Base-by-base conservation (phyloP, 768 basidiomycete genomes). In the Rhizopogon rudus region DNA sequence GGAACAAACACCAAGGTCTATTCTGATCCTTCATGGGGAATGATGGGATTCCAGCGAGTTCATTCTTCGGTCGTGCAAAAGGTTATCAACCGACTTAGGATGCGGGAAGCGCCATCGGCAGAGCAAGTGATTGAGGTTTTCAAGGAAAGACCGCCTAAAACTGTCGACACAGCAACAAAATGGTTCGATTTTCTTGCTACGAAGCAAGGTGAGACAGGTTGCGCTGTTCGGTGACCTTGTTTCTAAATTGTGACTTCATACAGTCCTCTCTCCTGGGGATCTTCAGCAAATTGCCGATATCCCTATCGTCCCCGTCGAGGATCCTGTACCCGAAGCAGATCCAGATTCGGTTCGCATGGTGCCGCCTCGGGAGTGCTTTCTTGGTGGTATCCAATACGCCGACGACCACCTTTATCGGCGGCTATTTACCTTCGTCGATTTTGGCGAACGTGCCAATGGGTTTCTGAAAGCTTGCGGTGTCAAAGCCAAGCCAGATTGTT, bases 391-490 rank as follows among this genome's bases (percentile, higher is more conserved):
- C 17, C 46, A 76, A 39, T 9, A 3, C 13, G 46, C 43, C 9
- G 73, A 76, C 20, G 73, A 75, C 9, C 75, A 79, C n/a, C 81
- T 90, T 35, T 85, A 88, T 65, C 83, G 84, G 1, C 83, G 85
- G 55, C 73, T 94, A 2, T 94, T 96, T 67, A 77, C 80, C 14
- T 95, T 91, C 61, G 82, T 97, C 44, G 84, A 93, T 65, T 94
- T 94, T 66, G 92, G 89, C 1, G 63, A 76, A 1, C 72, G 77
- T 9, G 93, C 87, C 31, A 93, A 92, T 62, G 74, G 77, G 4
- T 96, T 98, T 71, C 74, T 98, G 39, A 79, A 77, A 50, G 85
- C 87, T 5, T 90, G 91, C 60, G 93, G 93, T 3, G 88, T 92
- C n/a, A 86, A 83, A 60, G 81, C 81, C 29, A 88, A 91, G 63